These are phyloP conservation scores for Inonotus obliquus DNA, from an alignment of 1,284 basidiomycete species.

Conservation along the genomic window DNA sequence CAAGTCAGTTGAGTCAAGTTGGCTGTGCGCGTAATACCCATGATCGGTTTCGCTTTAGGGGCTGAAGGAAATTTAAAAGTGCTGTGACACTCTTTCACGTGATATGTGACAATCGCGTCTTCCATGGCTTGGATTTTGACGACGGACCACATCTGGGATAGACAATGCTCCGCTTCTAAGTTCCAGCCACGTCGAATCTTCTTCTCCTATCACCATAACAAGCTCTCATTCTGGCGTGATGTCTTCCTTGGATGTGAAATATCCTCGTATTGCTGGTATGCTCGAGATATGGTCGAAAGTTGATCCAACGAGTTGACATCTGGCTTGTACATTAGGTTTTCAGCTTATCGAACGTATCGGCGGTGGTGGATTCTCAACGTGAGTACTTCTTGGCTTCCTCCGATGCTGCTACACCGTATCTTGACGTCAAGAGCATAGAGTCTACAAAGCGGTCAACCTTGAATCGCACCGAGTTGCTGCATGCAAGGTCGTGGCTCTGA, in stretches of 20 bases:
- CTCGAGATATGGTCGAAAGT: not conserved
- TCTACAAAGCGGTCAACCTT: conserved; percentile 76
- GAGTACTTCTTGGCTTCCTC: conserved; percentile 22
- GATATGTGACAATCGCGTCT: too few species aligned
- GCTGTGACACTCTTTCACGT: too few species aligned
- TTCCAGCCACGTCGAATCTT: not conserved
- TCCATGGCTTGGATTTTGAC: too few species aligned
- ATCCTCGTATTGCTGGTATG: conserved; percentile 16
- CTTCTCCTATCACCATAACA: not conserved
- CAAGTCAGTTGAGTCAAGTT: too few species aligned
- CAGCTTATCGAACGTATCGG: conserved; percentile 73
- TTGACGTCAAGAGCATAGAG: conserved; percentile 42
- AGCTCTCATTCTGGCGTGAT: not conserved
- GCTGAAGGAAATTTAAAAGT: too few species aligned
- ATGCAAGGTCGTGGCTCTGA: conserved; percentile 78
- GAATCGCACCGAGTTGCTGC: conserved; percentile 68
- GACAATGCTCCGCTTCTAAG: not conserved
- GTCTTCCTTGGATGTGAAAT: conserved; percentile 10
- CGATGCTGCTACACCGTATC: not conserved
- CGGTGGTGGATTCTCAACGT: conserved; percentile 84
- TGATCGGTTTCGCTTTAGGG: too few species aligned
- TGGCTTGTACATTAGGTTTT: conserved; percentile 46
- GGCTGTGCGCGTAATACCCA: too few species aligned
- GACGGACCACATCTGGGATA: too few species aligned
- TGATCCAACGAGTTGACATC: not conserved